Evolutionary conservation across 2,329 filamentous ascomycete genomes (phyloP), one percentile per base, ranked within the genome.

Genomic region (Biscogniauxia marginata): DNA sequence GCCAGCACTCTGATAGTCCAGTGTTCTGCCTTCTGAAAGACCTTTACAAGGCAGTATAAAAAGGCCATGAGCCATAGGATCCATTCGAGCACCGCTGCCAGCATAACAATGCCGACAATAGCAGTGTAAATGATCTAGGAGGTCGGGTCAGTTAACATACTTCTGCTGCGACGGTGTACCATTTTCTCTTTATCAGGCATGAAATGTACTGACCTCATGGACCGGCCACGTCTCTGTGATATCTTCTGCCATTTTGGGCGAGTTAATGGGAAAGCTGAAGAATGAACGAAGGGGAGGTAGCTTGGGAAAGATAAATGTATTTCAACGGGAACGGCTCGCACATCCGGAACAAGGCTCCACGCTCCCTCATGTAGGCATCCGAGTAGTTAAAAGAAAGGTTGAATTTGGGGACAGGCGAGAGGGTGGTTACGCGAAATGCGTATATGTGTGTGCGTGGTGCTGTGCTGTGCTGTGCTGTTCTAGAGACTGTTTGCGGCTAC

Each of bases 51-150:
- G 70, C 93, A 98, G 74, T 97, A 98, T 60, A 95, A 71, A 70
- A 98, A 98, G 3, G 93, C 92, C n/a, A 89, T 86, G 44, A 98
- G 81, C 91, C 93, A 97, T 13, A 98, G 83, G 58, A 96, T 86
- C 92, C 95, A 98, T 76, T 98, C 93, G 7, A 98, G 79, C 24
- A 92, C 80, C 2, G 93, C 93, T 57, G 89, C 90, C 21, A 95
- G 67, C 86, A 97, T 91, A 50, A 97, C 79, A 6, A 88, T 74
- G 18, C 90, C 90, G 34, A 97, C 83, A 63, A 97, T 88, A 54
- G 86, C 78, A 7, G 93, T 88, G 71, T 96, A 97, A 55, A 93
- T 79, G 65, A 96, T 92, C 91, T 98, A 63, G 13, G 11, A 49
- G 5, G 9, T 7, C 3, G 6, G 7, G 49, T 70, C 24, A 72